Evolutionary conservation across 352 stramenopile genomes (phyloP), one percentile per base, ranked within the genome.

Genomic region (Globisporangium spiculum): DNA sequence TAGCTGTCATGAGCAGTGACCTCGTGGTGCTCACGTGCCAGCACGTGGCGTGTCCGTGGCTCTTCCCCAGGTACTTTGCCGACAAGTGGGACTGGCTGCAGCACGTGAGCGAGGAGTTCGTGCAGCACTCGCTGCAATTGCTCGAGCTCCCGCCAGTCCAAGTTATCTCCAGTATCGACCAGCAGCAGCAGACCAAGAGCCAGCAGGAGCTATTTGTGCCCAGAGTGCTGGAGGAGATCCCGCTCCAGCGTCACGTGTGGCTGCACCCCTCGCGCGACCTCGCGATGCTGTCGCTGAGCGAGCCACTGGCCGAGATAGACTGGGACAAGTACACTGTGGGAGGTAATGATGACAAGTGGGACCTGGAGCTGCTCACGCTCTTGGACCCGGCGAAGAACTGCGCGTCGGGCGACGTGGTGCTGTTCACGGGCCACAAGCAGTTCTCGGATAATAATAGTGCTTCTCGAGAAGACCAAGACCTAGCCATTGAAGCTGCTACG

Each of bases 21-120:
- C 65, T 78, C 41, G 50, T 59, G 44, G 74, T 94, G 44, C 72
- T 93, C 74, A 93, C 87, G 59, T 92, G 82, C 60, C 83, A 92
- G 66, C 87, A 95, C 66, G 86, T 95, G 27, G 86, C 84, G 52
- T 95, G 85, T 75, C 87, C 85, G 46, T 93, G 87, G 87, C 72
- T 83, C 4, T 93, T 92, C 72, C 84, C 84, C 14, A 76, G 75
- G 55, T 93, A 95, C 69, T 95, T 93, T 66, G 32, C 66, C 12
- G 75, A 91, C 60, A 91, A 86, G 68, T 93, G 85, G 85, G 76
- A 90, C 66, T 95, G 85, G 87, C 81, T 95, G 59, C 84, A 95
- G 72, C 82, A 89, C 71, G 85, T 95, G 65, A 87, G 77, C 70
- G 84, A 93, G 64, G 76, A 85, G 57, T 89, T 90, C 38, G 80